These are phyloP conservation scores for Chimonanthus praecox DNA, from an alignment of 164 flowering plant species.

Conservation along the genomic window DNA sequence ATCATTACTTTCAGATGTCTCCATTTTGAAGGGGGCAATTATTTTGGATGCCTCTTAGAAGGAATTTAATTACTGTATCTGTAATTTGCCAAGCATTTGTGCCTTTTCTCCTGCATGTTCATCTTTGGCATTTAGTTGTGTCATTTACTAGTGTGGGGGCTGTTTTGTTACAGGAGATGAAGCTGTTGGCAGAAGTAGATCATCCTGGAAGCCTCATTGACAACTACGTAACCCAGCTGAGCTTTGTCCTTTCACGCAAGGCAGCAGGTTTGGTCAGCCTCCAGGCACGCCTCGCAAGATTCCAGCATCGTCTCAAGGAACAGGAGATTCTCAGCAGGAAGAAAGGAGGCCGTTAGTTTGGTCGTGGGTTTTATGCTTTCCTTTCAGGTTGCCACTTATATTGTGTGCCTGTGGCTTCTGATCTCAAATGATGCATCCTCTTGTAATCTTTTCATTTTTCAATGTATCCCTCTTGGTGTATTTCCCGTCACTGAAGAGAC, in stretches of 20 bases:
- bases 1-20: too few species aligned
- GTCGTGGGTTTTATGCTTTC: background rate
- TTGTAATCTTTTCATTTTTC: background rate
- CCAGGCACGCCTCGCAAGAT: conserved; percentile 92
- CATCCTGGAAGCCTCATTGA: conserved; percentile 97
- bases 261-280: conserved; percentile 92
- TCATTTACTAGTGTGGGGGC: background rate
- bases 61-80: too few species aligned
- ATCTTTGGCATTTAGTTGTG: too few species aligned
- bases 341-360: conserved; percentile 58
- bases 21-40: too few species aligned
- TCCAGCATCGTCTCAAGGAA: conserved; percentile 90
- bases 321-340: conserved; percentile 91
- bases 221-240: conserved; percentile 81
- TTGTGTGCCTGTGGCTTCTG: background rate
- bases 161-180: conserved; percentile 75
- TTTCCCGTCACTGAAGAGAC: background rate
- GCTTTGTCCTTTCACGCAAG: conserved; percentile 90
- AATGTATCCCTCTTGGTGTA: too few species aligned
- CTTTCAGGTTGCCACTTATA: too few species aligned
- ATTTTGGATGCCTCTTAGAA: too few species aligned
- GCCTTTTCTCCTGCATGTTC: too few species aligned
- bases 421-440: background rate
- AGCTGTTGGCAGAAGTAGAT: conserved; percentile 87
- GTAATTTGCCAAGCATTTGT: too few species aligned